Evolutionary conservation across 345 rosid species (phyloP), one percentile per base, ranked within the genome.

Genomic region (Boechera divaricarpa): DNA sequence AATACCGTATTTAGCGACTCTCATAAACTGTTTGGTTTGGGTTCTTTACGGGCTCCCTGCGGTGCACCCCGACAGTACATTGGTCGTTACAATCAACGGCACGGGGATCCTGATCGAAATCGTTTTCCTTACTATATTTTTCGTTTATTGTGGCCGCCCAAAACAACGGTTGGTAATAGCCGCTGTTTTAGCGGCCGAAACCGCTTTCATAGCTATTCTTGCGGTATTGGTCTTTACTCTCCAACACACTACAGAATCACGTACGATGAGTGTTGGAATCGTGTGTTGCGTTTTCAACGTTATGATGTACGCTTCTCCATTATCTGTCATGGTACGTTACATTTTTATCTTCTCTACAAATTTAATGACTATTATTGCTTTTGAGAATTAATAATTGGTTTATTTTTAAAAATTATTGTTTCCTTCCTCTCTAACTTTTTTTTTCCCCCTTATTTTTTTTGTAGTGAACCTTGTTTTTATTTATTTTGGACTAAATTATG

Each of bases 281-380:
- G 15, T 88, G 3, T 84, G 92, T 78, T 84, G 88, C 66, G 29
- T 82, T 53, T 90, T 92, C 75, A 89, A 85, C 66, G 63, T 87
- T 80, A 72, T 84, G 88, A 94, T 94, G 97, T 94, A 94, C 41
- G 98, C 96, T 64, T 63, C 98, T 5, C 97, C 98, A 0, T 73
- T 94, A 21, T 84, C 92, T 0, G 79, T 94, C 78, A 89, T 91
- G 97, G 98, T 91, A 10, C 69, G 87, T 81, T 9, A 5, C 45
- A 6, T 21, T 36, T 35, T 1, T 31, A 2, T 11, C 12, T 26
- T 16, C 5, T 55, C n/a, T 1, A 35, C 1, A 5, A 18, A 18
- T 16, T 31, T 29, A 56, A 13, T 31, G 7, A 33, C 18, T 56
- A 12, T 45, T 41, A 39, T 39, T 39, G 12, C 44, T 39, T 9